Percentiles rank a stretch among this genome's conserved stretches.
Conservation (phyloP, 768 basidiomycete species). For the Pisolithus marmoratus region DNA sequence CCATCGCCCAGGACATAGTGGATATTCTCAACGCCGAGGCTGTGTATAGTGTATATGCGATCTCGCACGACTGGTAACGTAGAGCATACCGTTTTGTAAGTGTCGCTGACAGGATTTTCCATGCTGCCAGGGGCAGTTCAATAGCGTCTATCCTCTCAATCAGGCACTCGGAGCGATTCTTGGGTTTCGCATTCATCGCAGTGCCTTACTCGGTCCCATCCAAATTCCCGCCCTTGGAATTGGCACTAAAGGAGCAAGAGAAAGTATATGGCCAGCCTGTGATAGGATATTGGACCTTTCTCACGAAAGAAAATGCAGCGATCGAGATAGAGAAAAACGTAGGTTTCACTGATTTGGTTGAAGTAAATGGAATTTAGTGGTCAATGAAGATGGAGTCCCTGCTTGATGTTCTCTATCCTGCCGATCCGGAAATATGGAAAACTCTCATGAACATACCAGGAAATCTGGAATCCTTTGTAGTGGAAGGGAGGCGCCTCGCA, state of each 20-base stretch:
- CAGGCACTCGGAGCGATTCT: slow-evolving; percentile 35
- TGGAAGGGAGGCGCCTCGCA: slow-evolving; percentile 15
- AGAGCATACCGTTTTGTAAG: neutral
- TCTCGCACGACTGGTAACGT: slow-evolving; percentile 38
- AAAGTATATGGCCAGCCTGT: slow-evolving; percentile 31
- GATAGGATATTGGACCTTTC: slow-evolving; percentile 39
- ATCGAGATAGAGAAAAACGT: slow-evolving; percentile 31
- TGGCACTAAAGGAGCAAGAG: slow-evolving; percentile 20
- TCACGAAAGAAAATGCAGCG: slow-evolving; percentile 27
- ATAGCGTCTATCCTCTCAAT: slow-evolving; percentile 32
- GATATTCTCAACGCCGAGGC: slow-evolving; percentile 35
- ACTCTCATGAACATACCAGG: slow-evolving; percentile 32
- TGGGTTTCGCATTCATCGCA: slow-evolving; percentile 33
- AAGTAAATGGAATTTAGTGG: neutral
- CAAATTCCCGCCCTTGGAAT: slow-evolving; percentile 21
- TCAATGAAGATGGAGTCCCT: slow-evolving; percentile 34
- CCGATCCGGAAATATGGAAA: slow-evolving; percentile 31
- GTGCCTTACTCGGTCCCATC: slow-evolving; percentile 29
- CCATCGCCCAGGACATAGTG: slow-evolving; percentile 28
- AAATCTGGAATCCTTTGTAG: slow-evolving; percentile 26
- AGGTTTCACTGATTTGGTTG: slow-evolving; percentile 6
- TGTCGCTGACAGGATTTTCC: neutral
- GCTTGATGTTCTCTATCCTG: slow-evolving; percentile 28
- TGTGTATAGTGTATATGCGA: slow-evolving; percentile 25
- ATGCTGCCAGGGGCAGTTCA: slow-evolving; percentile 28